Base-by-base conservation (phyloP, 768 basidiomycete species). In the Tephrocybe sp. region DNA sequence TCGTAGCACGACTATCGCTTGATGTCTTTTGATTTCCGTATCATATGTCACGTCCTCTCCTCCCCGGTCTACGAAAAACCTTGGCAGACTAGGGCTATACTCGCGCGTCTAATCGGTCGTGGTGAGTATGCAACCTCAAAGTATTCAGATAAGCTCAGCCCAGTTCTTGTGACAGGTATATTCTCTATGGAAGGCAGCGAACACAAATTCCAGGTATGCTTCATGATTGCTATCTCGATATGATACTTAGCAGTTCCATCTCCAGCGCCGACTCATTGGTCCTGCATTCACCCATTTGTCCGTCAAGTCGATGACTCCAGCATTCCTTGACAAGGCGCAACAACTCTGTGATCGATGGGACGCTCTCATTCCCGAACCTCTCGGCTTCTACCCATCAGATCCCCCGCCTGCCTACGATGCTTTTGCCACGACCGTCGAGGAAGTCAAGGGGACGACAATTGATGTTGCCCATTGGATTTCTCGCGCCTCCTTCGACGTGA, bases 401-500 rank as follows among this genome's bases (percentile, higher is more conserved):
- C 50, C 49, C 21, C 52, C 49, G 3, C 49, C 49, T 16, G 51
- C 50, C 19, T 54, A 54, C 22, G 52, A 43, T 41, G 44, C 49
- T 36, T 50, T 43, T 9, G 38, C 47, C 6, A 27, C 56, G 1
- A n/a, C 50, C 12, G 47, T 52, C n/a, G 49, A 54, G 21, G 52
- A 54, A 18, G 40, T 47, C 25, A 28, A 34, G 34, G 47, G 54
- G 24, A 52, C 54, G 3, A 61, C 63, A 5, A 61, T 86, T 44
- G 81, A 86, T 52, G 69, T 83, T 18, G 65, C 73, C 19, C 74
- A 76, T 48, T 86, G 81, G 78, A 60, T 83, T n/a, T 79, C 79
- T 11, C 77, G 83, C 22, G 76, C 78, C 0, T 77, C 83, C 1
- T 79, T 87, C 48, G 84, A 87, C 54, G 73, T 83, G 9, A 82